Evolutionary conservation across 2,329 filamentous ascomycete genomes (phyloP).

Genomic region (Exophiala sp.): DNA sequence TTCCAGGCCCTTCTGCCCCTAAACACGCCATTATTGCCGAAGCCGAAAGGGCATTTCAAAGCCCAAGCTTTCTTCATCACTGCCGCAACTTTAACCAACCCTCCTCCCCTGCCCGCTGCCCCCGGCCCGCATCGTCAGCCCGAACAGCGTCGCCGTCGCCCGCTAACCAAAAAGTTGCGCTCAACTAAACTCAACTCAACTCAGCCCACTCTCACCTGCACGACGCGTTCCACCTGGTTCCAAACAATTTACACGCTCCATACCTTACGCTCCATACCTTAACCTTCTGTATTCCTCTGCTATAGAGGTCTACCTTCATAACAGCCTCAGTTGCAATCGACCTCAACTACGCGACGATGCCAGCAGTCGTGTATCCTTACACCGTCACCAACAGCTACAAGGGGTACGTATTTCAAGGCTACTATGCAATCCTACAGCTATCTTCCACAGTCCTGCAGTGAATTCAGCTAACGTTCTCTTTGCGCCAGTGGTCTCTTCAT

Average conservation of each 20-base stretch:
- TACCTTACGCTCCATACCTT: background rate
- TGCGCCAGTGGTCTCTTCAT: conserved; percentile 42
- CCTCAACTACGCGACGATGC: conserved; percentile 24
- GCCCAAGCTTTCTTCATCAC: background rate
- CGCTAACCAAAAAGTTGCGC: conserved; percentile 15
- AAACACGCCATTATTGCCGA: conserved; percentile 1
- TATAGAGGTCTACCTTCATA: background rate
- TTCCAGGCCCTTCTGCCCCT: background rate
- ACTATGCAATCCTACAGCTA: background rate
- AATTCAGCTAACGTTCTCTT: conserved; percentile 10
- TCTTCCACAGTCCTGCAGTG: conserved; percentile 9
- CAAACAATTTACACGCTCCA: conserved; percentile 17
- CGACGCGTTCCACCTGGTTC: conserved; percentile 18
- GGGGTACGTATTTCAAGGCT: conserved; percentile 34
- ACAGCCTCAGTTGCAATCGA: background rate
- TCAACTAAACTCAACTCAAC: conserved; percentile 1
- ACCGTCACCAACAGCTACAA: conserved; percentile 49
- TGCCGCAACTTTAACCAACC: background rate
- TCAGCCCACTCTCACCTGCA: too few relatives aligned
- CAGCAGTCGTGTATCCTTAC: conserved; percentile 36
- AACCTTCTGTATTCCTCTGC: conserved; percentile 1
- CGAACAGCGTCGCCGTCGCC: conserved; percentile 15
- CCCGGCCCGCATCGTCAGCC: conserved; percentile 19
- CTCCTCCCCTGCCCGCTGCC: background rate
- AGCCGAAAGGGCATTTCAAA: background rate